Base-by-base conservation (phyloP, 495 filamentous ascomycete genomes). In the Acidiella bohemica region DNA sequence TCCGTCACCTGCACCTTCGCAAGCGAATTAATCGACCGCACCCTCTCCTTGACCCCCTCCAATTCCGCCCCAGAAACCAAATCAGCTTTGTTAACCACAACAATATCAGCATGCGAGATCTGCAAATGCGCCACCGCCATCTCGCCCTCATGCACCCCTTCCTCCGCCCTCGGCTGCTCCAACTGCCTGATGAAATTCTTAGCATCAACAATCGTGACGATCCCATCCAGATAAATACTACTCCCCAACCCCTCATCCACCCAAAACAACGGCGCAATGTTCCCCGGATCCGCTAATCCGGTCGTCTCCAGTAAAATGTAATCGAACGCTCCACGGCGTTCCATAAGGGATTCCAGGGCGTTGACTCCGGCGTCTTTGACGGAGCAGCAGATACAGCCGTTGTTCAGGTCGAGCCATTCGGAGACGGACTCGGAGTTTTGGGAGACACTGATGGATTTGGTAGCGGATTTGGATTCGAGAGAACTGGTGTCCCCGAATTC, bases 251-350 rank as follows among this genome's bases (percentile, higher is more conserved):
- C 90, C 34, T 93, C 86, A 51, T 97, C 90, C 29, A 96, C 76
- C 90, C 90, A 97, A 61, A 97, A 97, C 13, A 96, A 60, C 0
- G 92, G 90, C 2, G 92, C 90, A 31, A 97, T 75, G 50, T 95
- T 96, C 4, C 90, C 90, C 0, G 90, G 90, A 59, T 97, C 90
- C 10, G 90, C 90, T 8, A 97, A 70, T 0, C 90, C 90, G 2
- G 87, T 95, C 1, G 92, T 96, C 61, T 97, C 90, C 18, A 97
- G 80, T 1, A 97, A 76, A 50, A 97, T 94, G 64, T 96, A 96
- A 68, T 97, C 92, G 54, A 97, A 96, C 25, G 77, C 73, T 28
- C 90, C 90, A 39, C 83, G 83, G 46, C 81, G 81, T 44, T 85
- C 81, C 83, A 97, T 95, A n/a, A 97, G 67, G 13, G 80, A 81